phyloP scores from a whole-genome alignment of 768 basidiomycete species.

The Auricularia cornea region DNA sequence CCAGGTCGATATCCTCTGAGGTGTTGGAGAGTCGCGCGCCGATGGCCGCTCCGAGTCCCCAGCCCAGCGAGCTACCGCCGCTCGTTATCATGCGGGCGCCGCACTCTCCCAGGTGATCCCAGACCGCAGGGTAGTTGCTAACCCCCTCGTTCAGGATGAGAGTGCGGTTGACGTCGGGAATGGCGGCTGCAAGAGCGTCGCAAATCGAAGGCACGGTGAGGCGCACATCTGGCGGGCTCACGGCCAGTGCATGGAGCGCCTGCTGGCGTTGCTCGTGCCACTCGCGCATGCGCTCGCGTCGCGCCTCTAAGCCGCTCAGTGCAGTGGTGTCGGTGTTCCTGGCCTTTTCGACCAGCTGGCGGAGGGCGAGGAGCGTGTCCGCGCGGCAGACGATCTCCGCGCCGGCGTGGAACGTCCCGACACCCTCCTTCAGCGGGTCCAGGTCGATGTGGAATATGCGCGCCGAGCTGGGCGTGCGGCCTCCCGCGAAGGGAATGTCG shows the following conservation, averaged over 20 bases:
- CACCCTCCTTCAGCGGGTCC: constrained; percentile 48
- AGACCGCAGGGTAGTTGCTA: constrained; percentile 45
- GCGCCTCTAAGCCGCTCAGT: constrained; percentile 6
- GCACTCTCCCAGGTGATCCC: constrained; percentile 39
- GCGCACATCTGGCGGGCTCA: constrained; percentile 1
- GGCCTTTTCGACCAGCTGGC: constrained; percentile 33
- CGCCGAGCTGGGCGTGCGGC: constrained; percentile 38
- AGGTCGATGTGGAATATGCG: constrained; percentile 53
- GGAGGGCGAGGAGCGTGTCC: constrained; percentile 43
- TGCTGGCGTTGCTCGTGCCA: constrained; percentile 13
- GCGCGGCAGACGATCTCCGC: constrained; percentile 53
- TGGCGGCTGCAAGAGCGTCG: constrained; percentile 35
- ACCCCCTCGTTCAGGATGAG: constrained; percentile 58
- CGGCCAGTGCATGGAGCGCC: constrained; percentile 13
- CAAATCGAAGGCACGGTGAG: constrained; percentile 44
- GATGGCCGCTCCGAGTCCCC: constrained; percentile 56
- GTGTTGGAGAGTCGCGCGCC: constrained; percentile 45
- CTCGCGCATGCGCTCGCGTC: constrained; percentile 10
- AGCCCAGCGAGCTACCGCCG: constrained; percentile 61
- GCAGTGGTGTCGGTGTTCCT: not conserved
- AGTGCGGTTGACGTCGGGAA: constrained; percentile 26
- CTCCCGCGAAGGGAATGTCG: constrained; percentile 50
- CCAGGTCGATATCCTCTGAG: constrained; percentile 38
- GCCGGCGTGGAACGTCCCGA: constrained; percentile 44
- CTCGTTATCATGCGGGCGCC: constrained; percentile 36